Conservation (phyloP, 306 rosid genomes). For the Pachyrhizus erosus region DNA sequence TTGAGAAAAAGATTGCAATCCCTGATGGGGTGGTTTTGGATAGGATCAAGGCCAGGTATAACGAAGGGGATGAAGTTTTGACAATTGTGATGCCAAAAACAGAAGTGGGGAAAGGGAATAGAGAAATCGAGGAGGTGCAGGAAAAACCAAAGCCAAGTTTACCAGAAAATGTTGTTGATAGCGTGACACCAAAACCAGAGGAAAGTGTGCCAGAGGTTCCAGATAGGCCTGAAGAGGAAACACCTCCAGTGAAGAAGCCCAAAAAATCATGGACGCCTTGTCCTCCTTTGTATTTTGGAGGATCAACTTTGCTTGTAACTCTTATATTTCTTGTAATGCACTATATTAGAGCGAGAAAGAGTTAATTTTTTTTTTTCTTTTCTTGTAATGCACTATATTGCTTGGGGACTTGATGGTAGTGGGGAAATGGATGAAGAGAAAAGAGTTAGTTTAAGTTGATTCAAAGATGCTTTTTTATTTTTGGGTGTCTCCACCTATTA, state of each 20-base stretch:
- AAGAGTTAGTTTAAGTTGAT: not conserved
- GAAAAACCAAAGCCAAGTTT: constrained; percentile 33
- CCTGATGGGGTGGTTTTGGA: constrained; percentile 66
- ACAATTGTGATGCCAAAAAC: constrained; percentile 66
- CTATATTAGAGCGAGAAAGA: constrained; percentile 38
- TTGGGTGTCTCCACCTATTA: not conserved
- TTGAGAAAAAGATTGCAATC: constrained; percentile 62
- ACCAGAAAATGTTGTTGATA: constrained; percentile 40
- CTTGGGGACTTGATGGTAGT: not conserved
- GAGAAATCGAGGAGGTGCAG: constrained; percentile 60
- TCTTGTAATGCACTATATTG: not conserved
- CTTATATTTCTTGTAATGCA: constrained; percentile 45
- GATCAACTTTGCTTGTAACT: constrained; percentile 48
- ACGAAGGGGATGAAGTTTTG: constrained; percentile 51
- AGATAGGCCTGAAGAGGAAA: constrained; percentile 37
- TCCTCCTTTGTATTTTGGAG: constrained; percentile 50
- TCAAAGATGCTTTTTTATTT: not conserved
- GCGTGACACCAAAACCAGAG: constrained; percentile 22
- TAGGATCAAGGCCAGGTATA: constrained; percentile 65
- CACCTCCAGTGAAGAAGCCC: constrained; percentile 34
- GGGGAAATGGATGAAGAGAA: not conserved
- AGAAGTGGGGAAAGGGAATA: constrained; percentile 51
- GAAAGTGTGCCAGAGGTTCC: constrained; percentile 19
- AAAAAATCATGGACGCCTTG: constrained; percentile 49
- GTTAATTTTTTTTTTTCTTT: not conserved